Conservation (phyloP, 192 early-diverging fungal species). For the Coemansia sp. region DNA sequence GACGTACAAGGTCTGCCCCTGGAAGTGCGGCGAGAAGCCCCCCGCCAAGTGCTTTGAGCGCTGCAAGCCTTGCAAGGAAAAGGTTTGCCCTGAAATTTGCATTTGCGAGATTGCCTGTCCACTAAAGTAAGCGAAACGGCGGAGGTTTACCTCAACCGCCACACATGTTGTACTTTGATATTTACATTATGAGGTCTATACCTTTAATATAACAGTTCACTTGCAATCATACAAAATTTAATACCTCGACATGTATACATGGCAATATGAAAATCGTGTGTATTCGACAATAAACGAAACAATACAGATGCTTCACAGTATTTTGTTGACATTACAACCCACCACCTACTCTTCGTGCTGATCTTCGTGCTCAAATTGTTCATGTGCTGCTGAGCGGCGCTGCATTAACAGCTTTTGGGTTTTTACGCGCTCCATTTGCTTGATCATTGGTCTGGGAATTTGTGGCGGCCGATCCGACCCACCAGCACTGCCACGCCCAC, state of each 20-base stretch:
- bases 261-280: background rate
- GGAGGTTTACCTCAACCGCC: no score
- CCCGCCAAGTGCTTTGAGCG: slow-evolving; percentile 34
- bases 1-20: slow-evolving; percentile 25
- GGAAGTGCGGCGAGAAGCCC: slow-evolving; percentile 32
- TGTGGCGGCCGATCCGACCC: slow-evolving; percentile 2
- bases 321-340: background rate
- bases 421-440: slow-evolving; percentile 7
- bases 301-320: background rate
- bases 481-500: background rate
- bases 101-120: slow-evolving; percentile 44
- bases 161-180: background rate
- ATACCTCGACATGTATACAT: background rate
- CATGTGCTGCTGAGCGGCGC: background rate
- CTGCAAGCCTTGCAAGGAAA: slow-evolving; percentile 42
- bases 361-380: background rate
- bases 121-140: slow-evolving; percentile 7
- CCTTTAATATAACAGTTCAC: background rate
- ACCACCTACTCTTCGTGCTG: background rate
- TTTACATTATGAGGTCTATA: background rate
- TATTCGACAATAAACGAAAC: background rate
- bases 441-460: background rate
- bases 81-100: slow-evolving; percentile 38
- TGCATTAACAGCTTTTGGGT: background rate
- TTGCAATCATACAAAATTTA: background rate